Conservation (phyloP, 257 asterid species). For the Primulina tabacum region DNA sequence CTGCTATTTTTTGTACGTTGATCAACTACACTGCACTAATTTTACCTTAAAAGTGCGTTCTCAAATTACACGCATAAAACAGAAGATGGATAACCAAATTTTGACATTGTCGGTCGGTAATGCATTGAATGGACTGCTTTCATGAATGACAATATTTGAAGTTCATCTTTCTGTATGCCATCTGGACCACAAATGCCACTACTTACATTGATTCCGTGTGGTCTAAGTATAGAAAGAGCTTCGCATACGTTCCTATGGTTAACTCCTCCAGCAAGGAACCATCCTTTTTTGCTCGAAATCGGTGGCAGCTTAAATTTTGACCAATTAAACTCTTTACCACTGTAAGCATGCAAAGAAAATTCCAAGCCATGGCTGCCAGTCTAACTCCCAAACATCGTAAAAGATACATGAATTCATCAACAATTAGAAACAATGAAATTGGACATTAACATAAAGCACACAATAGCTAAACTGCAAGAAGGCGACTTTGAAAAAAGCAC, state of each 20-base stretch:
- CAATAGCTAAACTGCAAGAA: not conserved
- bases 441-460: too few relatives aligned
- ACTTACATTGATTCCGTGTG: conserved; percentile 86
- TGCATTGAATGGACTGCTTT: conserved; percentile 48
- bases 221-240: conserved; percentile 67
- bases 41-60: not conserved
- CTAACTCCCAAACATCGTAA: not conserved
- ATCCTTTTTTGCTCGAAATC: conserved; percentile 68
- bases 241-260: conserved; percentile 61
- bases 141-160: conserved; percentile 65
- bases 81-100: not conserved
- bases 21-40: not conserved
- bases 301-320: conserved; percentile 65
- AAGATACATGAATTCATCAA: not conserved
- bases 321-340: conserved; percentile 90
- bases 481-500: conserved; percentile 5
- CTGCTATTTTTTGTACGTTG: not conserved
- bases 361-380: not conserved
- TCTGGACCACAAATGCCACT: conserved; percentile 87
- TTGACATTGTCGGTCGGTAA: conserved; percentile 26
- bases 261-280: conserved; percentile 93
- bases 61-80: not conserved
- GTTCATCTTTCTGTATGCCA: conserved; percentile 71
- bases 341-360: conserved; percentile 33
- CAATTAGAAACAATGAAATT: conserved; percentile 2